Percentiles rank a stretch among this genome's conserved stretches.
These are phyloP conservation scores for Mucor saturninus DNA, from an alignment of 371 early-diverging fungal genomes.

Conservation along the genomic window DNA sequence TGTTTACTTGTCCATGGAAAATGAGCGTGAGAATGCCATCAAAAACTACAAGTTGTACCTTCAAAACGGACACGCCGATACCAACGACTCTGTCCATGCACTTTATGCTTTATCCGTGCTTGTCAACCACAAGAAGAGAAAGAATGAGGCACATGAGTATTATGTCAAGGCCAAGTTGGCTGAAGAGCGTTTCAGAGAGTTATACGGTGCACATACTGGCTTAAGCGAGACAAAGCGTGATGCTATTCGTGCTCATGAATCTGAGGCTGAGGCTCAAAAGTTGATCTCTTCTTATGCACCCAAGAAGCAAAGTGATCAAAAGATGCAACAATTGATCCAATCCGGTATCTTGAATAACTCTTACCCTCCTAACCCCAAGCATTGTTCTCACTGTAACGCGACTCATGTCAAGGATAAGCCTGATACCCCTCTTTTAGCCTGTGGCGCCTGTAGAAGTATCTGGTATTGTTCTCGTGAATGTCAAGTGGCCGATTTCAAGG, in stretches of 20 bases:
- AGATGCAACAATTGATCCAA: constrained; percentile 50
- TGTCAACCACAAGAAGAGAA: constrained; percentile 57
- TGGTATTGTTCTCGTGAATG: constrained; percentile 70
- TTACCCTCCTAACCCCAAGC: constrained; percentile 47
- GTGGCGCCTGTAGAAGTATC: constrained; percentile 65
- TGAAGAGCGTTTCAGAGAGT: constrained; percentile 59
- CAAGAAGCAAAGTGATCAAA: constrained; percentile 36
- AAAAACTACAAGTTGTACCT: constrained; percentile 61
- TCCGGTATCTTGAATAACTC: constrained; percentile 47
- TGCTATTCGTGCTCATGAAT: constrained; percentile 55
- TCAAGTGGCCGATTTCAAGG: constrained; percentile 62
- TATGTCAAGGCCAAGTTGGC: constrained; percentile 59
- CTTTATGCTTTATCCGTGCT: constrained; percentile 62
- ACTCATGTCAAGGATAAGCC: constrained; percentile 53
- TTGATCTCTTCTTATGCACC: constrained; percentile 43
- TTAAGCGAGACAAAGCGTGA: constrained; percentile 65
- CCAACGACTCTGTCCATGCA: constrained; percentile 62
- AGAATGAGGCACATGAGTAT: constrained; percentile 55
- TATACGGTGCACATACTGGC: constrained; percentile 61
- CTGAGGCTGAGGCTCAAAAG: constrained; percentile 40
- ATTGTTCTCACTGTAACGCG: constrained; percentile 63
- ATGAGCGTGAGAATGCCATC: constrained; percentile 61
- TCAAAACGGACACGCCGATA: constrained; percentile 60
- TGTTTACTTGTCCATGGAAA: constrained; percentile 54
- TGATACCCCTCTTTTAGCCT: constrained; percentile 58